Evolutionary conservation across 768 basidiomycete species (phyloP), one percentile per base, ranked within the genome.

Genomic region (Mycena pura): DNA sequence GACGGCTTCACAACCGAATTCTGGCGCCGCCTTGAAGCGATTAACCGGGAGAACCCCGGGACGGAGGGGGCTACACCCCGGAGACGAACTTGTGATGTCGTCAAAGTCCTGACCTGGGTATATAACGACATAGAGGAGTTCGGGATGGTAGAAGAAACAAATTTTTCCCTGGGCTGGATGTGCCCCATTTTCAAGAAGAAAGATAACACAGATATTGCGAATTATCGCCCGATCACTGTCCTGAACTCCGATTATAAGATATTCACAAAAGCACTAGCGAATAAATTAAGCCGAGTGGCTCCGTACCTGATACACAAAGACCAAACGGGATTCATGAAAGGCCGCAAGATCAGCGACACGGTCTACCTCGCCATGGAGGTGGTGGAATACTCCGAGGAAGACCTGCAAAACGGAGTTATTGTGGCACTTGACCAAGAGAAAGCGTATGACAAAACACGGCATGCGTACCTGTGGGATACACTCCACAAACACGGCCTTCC

Each of bases 311-410:
- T n/a, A n/a, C n/a, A 53, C 24, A 29, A 32, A n/a, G 53, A 71
- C 45, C 75, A 75, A 45, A 47, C 70, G 0, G 73, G 72, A 0
- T 76, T 77, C 6, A 34, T 77, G 0, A 63, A 54, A 1, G 64
- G 62, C 0, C 11, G 66, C 0, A 60, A 57, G 0, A 73, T 76
- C 3, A 61, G 60, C 0, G 60, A 75, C 46, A 66, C 68, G 0
- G 69, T 68, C 0, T 8, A 57, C 2, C 65, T 76, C 0, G 48
- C 73, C 0, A 44, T 67, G 31, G n/a, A 50, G 0, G 65, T 72
- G 40, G 29, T 64, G 0, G 21, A 48, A 0, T 68, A 66, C 2
- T 59, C 54, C 0, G 54, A 67, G 49, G 1, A 39, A 21, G 58
- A 27, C 29, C 55, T 64, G 24, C 57, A 57, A 39, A 34, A 73